Evolutionary conservation across 179 eudicot genomes (phyloP), one percentile per base, ranked within the genome.

Genomic region (Silene vulgaris): DNA sequence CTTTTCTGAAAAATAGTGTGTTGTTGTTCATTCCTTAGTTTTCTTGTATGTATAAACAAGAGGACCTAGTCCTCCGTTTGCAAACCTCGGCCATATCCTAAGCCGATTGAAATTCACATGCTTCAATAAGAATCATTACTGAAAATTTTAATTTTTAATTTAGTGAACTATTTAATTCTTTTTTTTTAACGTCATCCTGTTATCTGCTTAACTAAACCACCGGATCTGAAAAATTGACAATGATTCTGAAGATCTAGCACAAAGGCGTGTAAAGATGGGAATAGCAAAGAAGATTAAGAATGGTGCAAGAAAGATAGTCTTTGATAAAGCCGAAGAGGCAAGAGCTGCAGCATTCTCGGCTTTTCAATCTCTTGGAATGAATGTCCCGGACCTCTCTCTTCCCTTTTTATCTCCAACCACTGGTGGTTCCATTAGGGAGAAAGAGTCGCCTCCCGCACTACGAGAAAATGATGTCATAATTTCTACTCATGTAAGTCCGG

Each of bases 291-390:
- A 95, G 84, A 92, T 95, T 74, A 92, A 90, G 84, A 90, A 95
- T 77, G 97, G 89, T 76, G 97, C 99, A 30, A 86, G 99, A 20
- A 95, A 87, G 87, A 90, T 95, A 74, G 95, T 95, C 73, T 88
- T 95, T 66, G 99, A 89, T 28, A 95, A 92, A 88, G 99, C 99
- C 84, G 99, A 95, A 84, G 99, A 95, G 86, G 99, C 99, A 40
- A 85, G 97, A 79, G 79, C 84, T 81, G 93, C 90, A 76, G 99
- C 97, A 54, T 90, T 90, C 84, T 89, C 99, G 50, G 99, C 97
- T 67, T 92, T 92, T 78, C 92, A 86, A 83, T 90, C 99, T 61
- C 99, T 95, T 81, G 99, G 99, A 84, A 75, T 95, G 80, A 85
- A 87, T 64, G 85, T 90, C 83, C 88, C 95, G 26, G 90, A 89